phyloP scores from a whole-genome alignment of 495 filamentous ascomycete genomes.

The Tuber indicum region DNA sequence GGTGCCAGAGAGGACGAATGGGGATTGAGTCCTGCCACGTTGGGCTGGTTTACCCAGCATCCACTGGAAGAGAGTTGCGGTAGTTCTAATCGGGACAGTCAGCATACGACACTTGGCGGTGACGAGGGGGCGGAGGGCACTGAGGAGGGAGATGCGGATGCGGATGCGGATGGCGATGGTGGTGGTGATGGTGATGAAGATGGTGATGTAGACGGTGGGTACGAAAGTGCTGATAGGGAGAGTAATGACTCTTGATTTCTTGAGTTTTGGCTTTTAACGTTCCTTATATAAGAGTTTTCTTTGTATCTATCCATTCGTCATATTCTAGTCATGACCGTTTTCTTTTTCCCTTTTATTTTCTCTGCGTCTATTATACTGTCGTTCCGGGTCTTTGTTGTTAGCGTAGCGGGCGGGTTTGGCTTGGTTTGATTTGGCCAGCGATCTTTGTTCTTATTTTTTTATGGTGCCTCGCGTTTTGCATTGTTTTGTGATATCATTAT shows the following conservation, averaged over 20 bases:
- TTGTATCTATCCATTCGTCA: not conserved
- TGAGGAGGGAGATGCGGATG: slow-evolving; percentile 1
- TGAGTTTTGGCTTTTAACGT: not conserved
- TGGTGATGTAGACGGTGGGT: not conserved
- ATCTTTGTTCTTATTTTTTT: not conserved
- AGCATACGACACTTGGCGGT: not conserved
- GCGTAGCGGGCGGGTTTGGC: not conserved
- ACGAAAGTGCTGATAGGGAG: not conserved
- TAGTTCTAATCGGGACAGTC: not conserved
- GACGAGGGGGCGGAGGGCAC: slow-evolving; percentile 5
- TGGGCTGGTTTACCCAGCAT: slow-evolving; percentile 19
- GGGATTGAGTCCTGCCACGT: slow-evolving; percentile 13
- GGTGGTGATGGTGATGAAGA: slow-evolving; percentile 11
- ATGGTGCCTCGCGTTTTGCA: not conserved
- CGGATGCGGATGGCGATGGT: not conserved
- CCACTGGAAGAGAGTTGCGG: not conserved
- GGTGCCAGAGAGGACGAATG: not conserved
- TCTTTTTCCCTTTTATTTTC: not conserved
- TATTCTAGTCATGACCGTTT: not conserved
- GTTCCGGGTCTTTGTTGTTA: not conserved
- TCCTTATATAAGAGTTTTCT: not conserved
- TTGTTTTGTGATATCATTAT: not conserved
- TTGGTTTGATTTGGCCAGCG: not conserved
- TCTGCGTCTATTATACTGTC: not conserved
- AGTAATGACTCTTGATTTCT: slow-evolving; percentile 2